phyloP scores from a whole-genome alignment of 75 land plant species.

The Ceratopteris richardii region DNA sequence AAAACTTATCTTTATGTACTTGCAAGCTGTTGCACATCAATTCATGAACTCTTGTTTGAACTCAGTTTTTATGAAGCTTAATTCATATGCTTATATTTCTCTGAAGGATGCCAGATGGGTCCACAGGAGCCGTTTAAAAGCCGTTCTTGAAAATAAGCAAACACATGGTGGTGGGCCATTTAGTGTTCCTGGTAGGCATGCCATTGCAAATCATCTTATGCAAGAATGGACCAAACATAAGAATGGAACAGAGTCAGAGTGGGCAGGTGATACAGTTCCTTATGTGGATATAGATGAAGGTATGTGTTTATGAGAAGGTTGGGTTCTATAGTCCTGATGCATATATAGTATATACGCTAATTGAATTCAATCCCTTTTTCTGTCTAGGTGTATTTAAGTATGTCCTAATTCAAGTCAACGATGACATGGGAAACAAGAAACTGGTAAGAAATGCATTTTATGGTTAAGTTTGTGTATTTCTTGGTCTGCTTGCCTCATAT shows the following conservation, averaged over 20 bases:
- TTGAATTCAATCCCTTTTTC: background rate
- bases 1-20: no score
- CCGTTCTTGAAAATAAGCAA: constrained; percentile 15
- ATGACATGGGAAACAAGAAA: constrained; percentile 24
- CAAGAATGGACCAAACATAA: constrained; percentile 18
- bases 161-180: constrained; percentile 2
- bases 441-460: constrained; percentile 13
- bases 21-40: no score
- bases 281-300: constrained; percentile 39
- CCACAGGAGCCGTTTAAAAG: constrained; percentile 26
- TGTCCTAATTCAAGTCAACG: constrained; percentile 26
- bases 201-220: constrained; percentile 36
- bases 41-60: no score
- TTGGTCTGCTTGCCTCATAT: no score
- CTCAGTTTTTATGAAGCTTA: no score
- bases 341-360: no score
- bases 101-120: constrained; percentile 40
- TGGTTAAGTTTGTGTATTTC: background rate
- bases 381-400: constrained; percentile 38
- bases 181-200: constrained; percentile 39
- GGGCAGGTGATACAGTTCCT: constrained; percentile 26
- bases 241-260: constrained; percentile 5
- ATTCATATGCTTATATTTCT: no score
- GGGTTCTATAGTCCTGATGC: no score
- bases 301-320: background rate